Percentiles rank a stretch among this genome's conserved stretches.
Evolutionary conservation across 1,139 yeast genomes (phyloP).

Genomic region (Kazachstania sp.): DNA sequence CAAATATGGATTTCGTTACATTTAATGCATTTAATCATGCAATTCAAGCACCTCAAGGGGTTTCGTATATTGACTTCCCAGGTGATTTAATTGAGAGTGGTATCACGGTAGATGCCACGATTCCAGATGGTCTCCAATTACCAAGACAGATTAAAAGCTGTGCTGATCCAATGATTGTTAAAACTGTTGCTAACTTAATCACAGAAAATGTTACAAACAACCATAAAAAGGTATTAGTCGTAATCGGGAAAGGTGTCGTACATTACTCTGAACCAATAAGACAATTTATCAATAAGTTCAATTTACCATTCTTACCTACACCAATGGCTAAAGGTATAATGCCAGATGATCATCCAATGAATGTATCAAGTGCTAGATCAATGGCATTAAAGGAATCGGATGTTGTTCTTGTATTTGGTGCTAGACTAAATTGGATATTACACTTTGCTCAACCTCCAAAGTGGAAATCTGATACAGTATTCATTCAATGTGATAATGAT

Average conservation of each 20-base stretch:
- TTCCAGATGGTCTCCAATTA: background rate
- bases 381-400: slow-evolving; percentile 47
- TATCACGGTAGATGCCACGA: background rate
- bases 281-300: slow-evolving; percentile 34
- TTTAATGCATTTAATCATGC: slow-evolving; percentile 44
- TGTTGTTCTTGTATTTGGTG: slow-evolving; percentile 49
- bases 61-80: slow-evolving; percentile 55
- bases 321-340: slow-evolving; percentile 72
- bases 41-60: slow-evolving; percentile 47
- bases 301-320: slow-evolving; percentile 52
- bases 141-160: slow-evolving; percentile 13
- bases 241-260: slow-evolving; percentile 57
- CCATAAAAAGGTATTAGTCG: slow-evolving; percentile 41
- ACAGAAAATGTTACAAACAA: slow-evolving; percentile 20
- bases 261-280: slow-evolving; percentile 36
- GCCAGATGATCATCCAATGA: slow-evolving; percentile 39
- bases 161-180: slow-evolving; percentile 37
- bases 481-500: slow-evolving; percentile 48
- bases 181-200: slow-evolving; percentile 31
- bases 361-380: slow-evolving; percentile 53
- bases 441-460: slow-evolving; percentile 54
- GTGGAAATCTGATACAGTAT: slow-evolving; percentile 37
- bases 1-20: slow-evolving; percentile 35
- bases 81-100: slow-evolving; percentile 40
- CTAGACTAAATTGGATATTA: slow-evolving; percentile 59